Evolutionary conservation across 2,329 filamentous ascomycete genomes (phyloP), one percentile per base, ranked within the genome.

Genomic region (Dactylellina drechsleri): DNA sequence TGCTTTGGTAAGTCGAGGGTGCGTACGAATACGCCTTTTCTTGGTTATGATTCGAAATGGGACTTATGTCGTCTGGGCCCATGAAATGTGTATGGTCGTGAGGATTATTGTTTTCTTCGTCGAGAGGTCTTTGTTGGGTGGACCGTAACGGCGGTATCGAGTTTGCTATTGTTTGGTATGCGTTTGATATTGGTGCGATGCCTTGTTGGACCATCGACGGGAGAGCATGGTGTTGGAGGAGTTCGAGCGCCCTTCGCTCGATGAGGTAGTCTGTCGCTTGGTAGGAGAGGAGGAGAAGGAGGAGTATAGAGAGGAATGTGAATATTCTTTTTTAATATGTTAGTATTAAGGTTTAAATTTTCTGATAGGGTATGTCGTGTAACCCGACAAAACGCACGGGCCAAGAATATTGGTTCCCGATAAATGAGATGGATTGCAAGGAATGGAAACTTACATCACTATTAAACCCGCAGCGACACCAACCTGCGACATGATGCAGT

Each of bases 401-500:
- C 13, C 43, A 47, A 31, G 18, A 40, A 18, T 61, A 5, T 36
- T 36, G 31, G 31, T 10, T 52, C 26, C 43, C 56, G 53, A 50
- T 62, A 67, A 23, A 26, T 26, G 31, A 18, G 20, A 58, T 20
- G 2, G 23, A 31, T 28, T 49, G 16, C 10, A 20, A n/a, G 12
- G 26, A 20, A 52, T 43, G 16, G 8, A 45, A 12, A 36, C 72
- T 66, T 61, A 76, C 72, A 76, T 76, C 26, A 76, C 72, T 16
- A 76, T 76, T 40, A 76, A 52, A 4, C 72, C 72, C 18, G 72
- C 72, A 12, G 72, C 72, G n/a, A 76, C 72, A 28, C 72, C 72
- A 47, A 76, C 66, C 47, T 76, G 72, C 54, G 72, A 76, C 72
- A 76, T 76, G 66, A 76, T 50, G 61, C 72, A 76, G 41, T 76